These are phyloP conservation scores for Boletus edulis DNA, from an alignment of 768 basidiomycete genomes.

Conservation along the genomic window DNA sequence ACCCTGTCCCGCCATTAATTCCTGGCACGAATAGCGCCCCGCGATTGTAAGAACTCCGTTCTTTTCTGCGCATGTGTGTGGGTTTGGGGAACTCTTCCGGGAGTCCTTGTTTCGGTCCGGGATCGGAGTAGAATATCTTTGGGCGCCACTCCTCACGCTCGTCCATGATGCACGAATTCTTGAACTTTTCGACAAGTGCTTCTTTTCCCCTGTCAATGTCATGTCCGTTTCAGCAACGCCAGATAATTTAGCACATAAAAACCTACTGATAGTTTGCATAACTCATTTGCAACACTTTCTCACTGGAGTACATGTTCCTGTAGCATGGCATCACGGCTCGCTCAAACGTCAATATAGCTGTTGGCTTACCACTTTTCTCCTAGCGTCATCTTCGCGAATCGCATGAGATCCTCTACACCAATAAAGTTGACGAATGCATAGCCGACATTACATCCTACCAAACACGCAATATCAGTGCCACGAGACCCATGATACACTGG, in stretches of 20 bases:
- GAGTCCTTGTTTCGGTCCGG: slow-evolving; percentile 68
- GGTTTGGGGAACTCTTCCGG: slow-evolving; percentile 81
- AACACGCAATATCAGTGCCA: slow-evolving; percentile 2
- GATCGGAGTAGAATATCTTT: slow-evolving; percentile 75
- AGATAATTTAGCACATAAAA: not conserved
- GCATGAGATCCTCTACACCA: slow-evolving; percentile 68
- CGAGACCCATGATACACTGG: not conserved
- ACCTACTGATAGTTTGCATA: slow-evolving; percentile 91
- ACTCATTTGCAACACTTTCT: slow-evolving; percentile 88
- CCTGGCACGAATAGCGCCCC: slow-evolving; percentile 67
- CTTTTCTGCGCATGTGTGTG: slow-evolving; percentile 77
- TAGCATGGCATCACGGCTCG: slow-evolving; percentile 1
- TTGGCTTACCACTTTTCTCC: slow-evolving; percentile 74
- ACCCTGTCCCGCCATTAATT: slow-evolving; percentile 21
- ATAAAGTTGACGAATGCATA: slow-evolving; percentile 93
- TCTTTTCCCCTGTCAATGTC: slow-evolving; percentile 68
- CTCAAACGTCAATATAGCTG: not conserved
- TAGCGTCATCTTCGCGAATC: slow-evolving; percentile 69
- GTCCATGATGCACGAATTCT: slow-evolving; percentile 89
- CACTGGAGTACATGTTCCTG: slow-evolving; percentile 91
- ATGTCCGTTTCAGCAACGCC: slow-evolving; percentile 7
- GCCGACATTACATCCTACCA: slow-evolving; percentile 69
- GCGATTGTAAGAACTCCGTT: slow-evolving; percentile 77
- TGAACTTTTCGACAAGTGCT: slow-evolving; percentile 88
- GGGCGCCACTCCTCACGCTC: slow-evolving; percentile 81